phyloP scores from a whole-genome alignment of 2,329 filamentous ascomycete genomes.

The Colletotrichum aenigma region DNA sequence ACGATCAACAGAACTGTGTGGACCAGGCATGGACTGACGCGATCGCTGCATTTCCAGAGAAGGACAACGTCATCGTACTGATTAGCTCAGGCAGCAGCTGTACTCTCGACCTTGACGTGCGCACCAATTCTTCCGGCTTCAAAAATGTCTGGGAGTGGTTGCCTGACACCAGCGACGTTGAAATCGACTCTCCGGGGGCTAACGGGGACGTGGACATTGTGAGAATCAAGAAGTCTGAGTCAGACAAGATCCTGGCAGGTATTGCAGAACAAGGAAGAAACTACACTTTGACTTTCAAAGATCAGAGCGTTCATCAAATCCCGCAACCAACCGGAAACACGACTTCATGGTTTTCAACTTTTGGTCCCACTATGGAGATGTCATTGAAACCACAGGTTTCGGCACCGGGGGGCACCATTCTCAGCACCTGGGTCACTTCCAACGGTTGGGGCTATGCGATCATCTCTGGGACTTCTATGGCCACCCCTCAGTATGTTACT shows the following conservation, averaged over 20 bases:
- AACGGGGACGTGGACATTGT: neutral
- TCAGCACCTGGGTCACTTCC: slow-evolving; percentile 13
- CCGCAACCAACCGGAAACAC: slow-evolving; percentile 3
- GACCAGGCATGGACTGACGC: slow-evolving; percentile 5
- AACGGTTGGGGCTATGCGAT: slow-evolving; percentile 11
- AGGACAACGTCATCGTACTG: neutral
- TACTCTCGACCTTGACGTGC: neutral
- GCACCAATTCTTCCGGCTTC: neutral
- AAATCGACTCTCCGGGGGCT: neutral
- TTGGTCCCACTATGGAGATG: slow-evolving; percentile 16
- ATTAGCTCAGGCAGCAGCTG: neutral
- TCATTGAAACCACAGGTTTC: slow-evolving; percentile 9
- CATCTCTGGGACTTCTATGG: slow-evolving; percentile 16
- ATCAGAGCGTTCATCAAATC: slow-evolving; percentile 3
- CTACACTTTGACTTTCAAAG: slow-evolving; percentile 1
- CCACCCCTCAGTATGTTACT: slow-evolving; percentile 3
- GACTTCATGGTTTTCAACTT: neutral
- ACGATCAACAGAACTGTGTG: neutral
- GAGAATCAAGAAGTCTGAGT: neutral
- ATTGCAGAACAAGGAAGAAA: slow-evolving; percentile 2
- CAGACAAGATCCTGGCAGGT: neutral
- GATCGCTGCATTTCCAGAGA: neutral
- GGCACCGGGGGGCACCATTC: slow-evolving; percentile 7
- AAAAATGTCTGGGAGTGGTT: slow-evolving; percentile 8
- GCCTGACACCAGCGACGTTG: neutral